Evolutionary conservation across 83 land plant species (phyloP).

Genomic region (Larix sibirica): DNA sequence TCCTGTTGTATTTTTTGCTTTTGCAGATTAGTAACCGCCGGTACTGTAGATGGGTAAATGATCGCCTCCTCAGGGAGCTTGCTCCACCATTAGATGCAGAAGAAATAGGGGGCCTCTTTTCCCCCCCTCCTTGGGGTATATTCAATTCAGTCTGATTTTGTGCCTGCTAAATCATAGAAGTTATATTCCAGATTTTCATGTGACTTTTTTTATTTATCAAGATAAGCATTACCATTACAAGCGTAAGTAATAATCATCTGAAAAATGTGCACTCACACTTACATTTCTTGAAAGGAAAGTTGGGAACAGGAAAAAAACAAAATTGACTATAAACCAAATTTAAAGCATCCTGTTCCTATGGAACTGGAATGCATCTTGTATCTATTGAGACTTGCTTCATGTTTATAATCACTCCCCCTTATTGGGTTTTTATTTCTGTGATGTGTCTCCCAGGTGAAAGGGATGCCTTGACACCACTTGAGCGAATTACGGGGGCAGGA

Average conservation of each 20-base stretch:
- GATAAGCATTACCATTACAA: not conserved
- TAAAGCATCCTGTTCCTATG: not conserved
- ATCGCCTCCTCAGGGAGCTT: conserved; percentile 86
- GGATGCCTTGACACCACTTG: conserved; percentile 33
- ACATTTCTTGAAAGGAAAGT: too few relatives aligned
- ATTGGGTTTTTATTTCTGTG: not conserved
- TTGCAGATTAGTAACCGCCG: conserved; percentile 81
- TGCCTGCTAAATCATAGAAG: not conserved
- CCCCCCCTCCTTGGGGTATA: conserved; percentile 99
- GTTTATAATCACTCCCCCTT: not conserved
- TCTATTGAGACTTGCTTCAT: not conserved
- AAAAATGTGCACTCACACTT: not conserved
- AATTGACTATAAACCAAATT: not conserved
- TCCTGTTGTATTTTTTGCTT: not conserved
- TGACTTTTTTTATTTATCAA: not conserved
- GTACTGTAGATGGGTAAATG: conserved; percentile 91
- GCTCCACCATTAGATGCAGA: conserved; percentile 88
- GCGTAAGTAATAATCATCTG: not conserved
- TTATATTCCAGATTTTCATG: not conserved
- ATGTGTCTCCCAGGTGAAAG: conserved; percentile 32
- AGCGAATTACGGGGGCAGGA: conserved; percentile 31
- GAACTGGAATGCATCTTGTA: not conserved
- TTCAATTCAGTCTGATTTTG: conserved; percentile 9
- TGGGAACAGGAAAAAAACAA: not conserved
- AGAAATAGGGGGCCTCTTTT: conserved; percentile 93